Base-by-base conservation (phyloP, 805 yeast species). In the Candida sanyiensis region DNA sequence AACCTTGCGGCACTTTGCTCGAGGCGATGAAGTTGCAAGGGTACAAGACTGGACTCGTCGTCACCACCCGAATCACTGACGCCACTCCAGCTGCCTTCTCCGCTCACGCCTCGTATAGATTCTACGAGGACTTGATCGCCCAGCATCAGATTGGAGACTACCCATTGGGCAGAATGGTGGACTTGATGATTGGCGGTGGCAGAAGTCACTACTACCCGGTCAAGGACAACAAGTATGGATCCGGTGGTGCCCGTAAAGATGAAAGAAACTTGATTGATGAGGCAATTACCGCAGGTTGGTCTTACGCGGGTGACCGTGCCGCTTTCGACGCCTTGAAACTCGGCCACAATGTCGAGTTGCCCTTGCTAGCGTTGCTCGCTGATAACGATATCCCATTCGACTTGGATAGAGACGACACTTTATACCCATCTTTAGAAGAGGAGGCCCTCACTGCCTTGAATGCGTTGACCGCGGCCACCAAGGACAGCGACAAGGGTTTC, bases 31-130 rank as follows among this genome's bases (percentile, higher is more conserved):
- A 89, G 55, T 64, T 81, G 40, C 67, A 74, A 42, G 96, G 96
- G 1, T 86, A 79, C 61, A 59, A 68, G 50, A 89, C 97, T 0
- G 97, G 97, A 0, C 65, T 89, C 35, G 97, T 89, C 19, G 96
- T 88, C 21, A 89, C 96, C 20, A 88, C 97, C 0, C 73, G 94
- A 46, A 75, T 89, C 48, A 86, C 96, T 7, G 97, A 89, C 57
- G 97, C 97, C 12, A 89, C 97, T 0, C 97, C 97, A 0, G 96
- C 95, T 10, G 78, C 89, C 0, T 89, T 87, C 58, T 77, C 86
- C 28, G 52, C 95, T 3, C 97, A 89, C 58, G 93, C 72, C 11
- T 80, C 79, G 47, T 72, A 66, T 55, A 72, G 97, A 55, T 70
- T 64, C 49, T 85, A 83, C 64, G 95, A 88, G 59, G 89, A 83